Base-by-base conservation (phyloP, 208 protist genomes). In the Acanthamoeba castellanii region DNA sequence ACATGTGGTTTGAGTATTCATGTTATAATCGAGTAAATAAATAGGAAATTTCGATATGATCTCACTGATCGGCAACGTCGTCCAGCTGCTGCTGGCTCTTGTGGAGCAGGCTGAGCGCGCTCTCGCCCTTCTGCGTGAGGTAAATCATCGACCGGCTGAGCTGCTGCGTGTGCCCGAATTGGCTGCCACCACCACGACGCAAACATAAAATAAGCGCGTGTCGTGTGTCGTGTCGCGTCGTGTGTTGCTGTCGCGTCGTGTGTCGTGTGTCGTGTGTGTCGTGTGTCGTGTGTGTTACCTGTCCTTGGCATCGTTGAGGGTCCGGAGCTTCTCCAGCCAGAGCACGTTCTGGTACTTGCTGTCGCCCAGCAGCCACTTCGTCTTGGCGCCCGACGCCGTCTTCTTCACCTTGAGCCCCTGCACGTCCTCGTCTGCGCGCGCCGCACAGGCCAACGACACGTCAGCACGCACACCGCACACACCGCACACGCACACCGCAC, bases 391-490 rank as follows among this genome's bases (percentile, higher is more conserved):
- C 14, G 74, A 82, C 37, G 74, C 32, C 74, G 32, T 42, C 74
- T 82, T 82, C 74, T 82, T 82, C 74, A 82, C 74, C 37, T 82
- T 82, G 74, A 82, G 74, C 32, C 74, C 74, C 74, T 82, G 74
- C 74, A 82, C 20, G 74, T 82, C 42, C 37, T 82, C 74, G 30
- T 82, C 74, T 82, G n/a, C 64, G 1, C 11, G 11, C 55, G n/a
- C n/a, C n/a, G n/a, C n/a, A n/a, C n/a, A n/a, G n/a, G 20, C 20
- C 55, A 61, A 25, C 20, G 55, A 25, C 55, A 61, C 16, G 1
- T 6, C 22, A 45, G 30, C 25, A 6, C 50, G 14, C 50, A 55
- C 50, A 55, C 6, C 7, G 50, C 50, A 55, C 50, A 55, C 50
- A 9, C 14, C 13, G 13, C 50, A 55, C 50, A 55, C 50, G 14